phyloP scores from a whole-genome alignment of 345 rosid genomes.

The Punica granatum region DNA sequence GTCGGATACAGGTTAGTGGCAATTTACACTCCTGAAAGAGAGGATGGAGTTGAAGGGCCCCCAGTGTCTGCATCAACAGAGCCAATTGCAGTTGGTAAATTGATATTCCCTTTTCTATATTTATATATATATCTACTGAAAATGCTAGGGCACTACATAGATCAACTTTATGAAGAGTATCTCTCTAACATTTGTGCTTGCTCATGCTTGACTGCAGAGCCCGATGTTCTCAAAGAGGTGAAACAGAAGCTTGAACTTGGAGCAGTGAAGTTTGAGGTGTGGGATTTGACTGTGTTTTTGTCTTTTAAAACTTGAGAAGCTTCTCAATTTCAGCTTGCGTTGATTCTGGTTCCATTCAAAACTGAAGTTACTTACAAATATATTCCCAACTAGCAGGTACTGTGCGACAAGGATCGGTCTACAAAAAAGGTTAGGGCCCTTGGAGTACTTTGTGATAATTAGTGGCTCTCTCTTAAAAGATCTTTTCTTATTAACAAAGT shows the following conservation, averaged over 20 bases:
- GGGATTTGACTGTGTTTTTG: background rate
- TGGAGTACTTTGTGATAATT: background rate
- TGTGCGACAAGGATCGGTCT: conserved; percentile 77
- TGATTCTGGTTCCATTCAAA: background rate
- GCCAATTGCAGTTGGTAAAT: conserved; percentile 79
- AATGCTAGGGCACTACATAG: background rate
- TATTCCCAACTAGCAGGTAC: conserved; percentile 38
- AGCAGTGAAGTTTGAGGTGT: conserved; percentile 87
- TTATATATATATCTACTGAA: background rate
- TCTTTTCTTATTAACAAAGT: background rate
- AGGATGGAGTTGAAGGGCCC: conserved; percentile 92
- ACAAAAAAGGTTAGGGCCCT: conserved; percentile 54
- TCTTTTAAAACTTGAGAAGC: background rate
- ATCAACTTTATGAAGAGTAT: background rate
- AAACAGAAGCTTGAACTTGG: conserved; percentile 87
- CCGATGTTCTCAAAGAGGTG: conserved; percentile 84
- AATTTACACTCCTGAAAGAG: conserved; percentile 77
- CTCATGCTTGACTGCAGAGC: conserved; percentile 45
- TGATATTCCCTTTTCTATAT: background rate
- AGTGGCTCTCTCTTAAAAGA: background rate
- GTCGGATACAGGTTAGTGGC: conserved; percentile 93
- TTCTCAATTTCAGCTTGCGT: background rate
- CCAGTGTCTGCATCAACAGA: conserved; percentile 97
- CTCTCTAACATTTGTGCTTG: background rate
- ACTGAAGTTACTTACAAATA: background rate